These are phyloP conservation scores for Diaporthe sp. DNA, from an alignment of 2,329 filamentous ascomycete species.

Conservation along the genomic window DNA sequence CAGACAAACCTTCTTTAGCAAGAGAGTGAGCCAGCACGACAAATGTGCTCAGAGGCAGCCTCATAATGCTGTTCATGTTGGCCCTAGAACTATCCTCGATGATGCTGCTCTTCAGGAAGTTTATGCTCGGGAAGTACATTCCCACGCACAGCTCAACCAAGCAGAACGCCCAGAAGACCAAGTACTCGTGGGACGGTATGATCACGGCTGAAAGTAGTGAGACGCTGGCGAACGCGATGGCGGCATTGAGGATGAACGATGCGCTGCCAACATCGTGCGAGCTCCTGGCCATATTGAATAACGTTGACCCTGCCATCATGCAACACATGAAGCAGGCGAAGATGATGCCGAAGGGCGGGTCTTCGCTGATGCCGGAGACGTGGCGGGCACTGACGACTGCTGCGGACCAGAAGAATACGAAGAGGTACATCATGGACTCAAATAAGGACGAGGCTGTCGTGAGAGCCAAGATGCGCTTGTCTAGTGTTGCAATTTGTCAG, in stretches of 20 bases:
- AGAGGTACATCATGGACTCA: constrained; percentile 71
- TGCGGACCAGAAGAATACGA: constrained; percentile 72
- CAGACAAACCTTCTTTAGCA: constrained; percentile 52
- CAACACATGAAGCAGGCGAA: constrained; percentile 68
- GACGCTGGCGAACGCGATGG: constrained; percentile 45
- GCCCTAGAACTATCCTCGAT: constrained; percentile 65
- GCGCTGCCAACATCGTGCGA: constrained; percentile 41
- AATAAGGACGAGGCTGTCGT: constrained; percentile 66
- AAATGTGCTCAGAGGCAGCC: constrained; percentile 67
- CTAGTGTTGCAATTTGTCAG: constrained; percentile 36
- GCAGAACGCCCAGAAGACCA: constrained; percentile 67
- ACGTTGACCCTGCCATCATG: constrained; percentile 65
- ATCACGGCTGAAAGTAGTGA: constrained; percentile 55
- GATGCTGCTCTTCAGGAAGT: constrained; percentile 62
- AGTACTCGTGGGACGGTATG: constrained; percentile 49
- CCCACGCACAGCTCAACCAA: constrained; percentile 67
- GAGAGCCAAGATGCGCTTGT: constrained; percentile 61
- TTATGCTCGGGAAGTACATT: constrained; percentile 67
- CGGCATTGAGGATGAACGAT: constrained; percentile 47
- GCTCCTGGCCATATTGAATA: constrained; percentile 41
- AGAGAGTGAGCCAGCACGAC: constrained; percentile 59
- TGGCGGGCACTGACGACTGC: constrained; percentile 57
- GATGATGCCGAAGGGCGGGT: constrained; percentile 57
- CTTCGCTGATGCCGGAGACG: constrained; percentile 30
- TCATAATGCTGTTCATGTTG: constrained; percentile 65